Evolutionary conservation across 2,329 filamentous ascomycete species (phyloP).

Genomic region (Botrytis aclada): DNA sequence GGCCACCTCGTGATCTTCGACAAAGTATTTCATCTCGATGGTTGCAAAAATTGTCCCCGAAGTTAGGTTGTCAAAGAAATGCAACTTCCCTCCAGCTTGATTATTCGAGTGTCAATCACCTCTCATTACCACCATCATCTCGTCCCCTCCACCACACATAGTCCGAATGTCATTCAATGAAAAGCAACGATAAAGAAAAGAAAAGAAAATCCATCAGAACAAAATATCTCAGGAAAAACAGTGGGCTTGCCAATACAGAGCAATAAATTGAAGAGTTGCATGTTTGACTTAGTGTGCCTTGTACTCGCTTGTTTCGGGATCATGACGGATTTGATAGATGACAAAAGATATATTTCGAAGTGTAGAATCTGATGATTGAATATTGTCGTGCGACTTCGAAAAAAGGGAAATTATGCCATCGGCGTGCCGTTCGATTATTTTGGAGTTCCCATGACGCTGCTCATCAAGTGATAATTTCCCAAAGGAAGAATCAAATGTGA

Average conservation of each 20-base stretch:
- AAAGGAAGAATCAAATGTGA: slow-evolving; percentile 22
- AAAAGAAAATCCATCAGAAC: neutral
- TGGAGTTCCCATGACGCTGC: slow-evolving; percentile 27
- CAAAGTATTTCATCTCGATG: slow-evolving; percentile 18
- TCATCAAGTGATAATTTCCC: neutral
- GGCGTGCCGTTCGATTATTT: slow-evolving; percentile 39
- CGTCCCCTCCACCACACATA: neutral
- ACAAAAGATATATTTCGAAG: slow-evolving; percentile 25
- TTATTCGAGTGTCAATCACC: neutral
- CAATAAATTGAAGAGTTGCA: neutral
- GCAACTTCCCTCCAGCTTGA: slow-evolving; percentile 11
- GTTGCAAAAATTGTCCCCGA: slow-evolving; percentile 11
- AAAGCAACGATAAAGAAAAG: slow-evolving; percentile 10
- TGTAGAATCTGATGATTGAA: slow-evolving; percentile 23
- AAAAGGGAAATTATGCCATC: slow-evolving; percentile 35
- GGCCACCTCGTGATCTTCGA: slow-evolving; percentile 18
- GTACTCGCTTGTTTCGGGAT: slow-evolving; percentile 16
- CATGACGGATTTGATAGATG: slow-evolving; percentile 11
- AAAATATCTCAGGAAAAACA: slow-evolving; percentile 15
- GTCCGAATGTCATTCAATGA: slow-evolving; percentile 8
- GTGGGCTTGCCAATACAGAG: neutral
- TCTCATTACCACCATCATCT: slow-evolving; percentile 10
- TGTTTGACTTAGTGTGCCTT: slow-evolving; percentile 8
- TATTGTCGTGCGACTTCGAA: slow-evolving; percentile 31
- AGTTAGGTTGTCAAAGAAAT: slow-evolving; percentile 17